phyloP scores from a whole-genome alignment of 2,329 filamentous ascomycete species.

The Aspergillus ustus region DNA sequence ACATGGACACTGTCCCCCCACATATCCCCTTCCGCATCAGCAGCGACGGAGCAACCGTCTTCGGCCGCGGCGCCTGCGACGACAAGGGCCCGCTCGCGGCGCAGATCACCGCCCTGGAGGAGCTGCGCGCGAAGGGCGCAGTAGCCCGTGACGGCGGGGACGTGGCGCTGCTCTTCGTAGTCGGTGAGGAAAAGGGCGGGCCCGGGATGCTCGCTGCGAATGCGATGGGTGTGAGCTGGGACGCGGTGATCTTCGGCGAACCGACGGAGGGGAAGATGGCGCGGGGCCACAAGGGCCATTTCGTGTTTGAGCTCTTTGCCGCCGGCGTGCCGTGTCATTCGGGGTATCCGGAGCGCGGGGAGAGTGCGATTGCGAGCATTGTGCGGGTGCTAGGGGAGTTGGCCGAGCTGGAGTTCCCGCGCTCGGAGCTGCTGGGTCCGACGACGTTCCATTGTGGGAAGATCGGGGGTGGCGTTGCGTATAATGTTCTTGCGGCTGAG shows the following conservation, averaged over 20 bases:
- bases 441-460: slow-evolving; percentile 49
- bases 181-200: slow-evolving; percentile 60
- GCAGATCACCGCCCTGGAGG: slow-evolving; percentile 65
- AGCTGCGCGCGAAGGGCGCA: slow-evolving; percentile 52
- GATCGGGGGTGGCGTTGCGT: slow-evolving; percentile 27
- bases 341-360: slow-evolving; percentile 44
- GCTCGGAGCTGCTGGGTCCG: slow-evolving; percentile 44
- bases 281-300: slow-evolving; percentile 57
- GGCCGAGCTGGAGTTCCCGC: slow-evolving; percentile 32
- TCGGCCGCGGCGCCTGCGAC: slow-evolving; percentile 70
- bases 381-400: slow-evolving; percentile 37
- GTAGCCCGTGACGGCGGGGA: slow-evolving; percentile 53
- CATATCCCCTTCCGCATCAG: slow-evolving; percentile 67
- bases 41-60: slow-evolving; percentile 60
- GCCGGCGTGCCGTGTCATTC: slow-evolving; percentile 37
- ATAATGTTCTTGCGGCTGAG: neutral
- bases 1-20: slow-evolving; percentile 66
- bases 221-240: slow-evolving; percentile 46
- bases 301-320: slow-evolving; percentile 37
- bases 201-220: slow-evolving; percentile 61
- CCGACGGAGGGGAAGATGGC: slow-evolving; percentile 60
- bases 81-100: slow-evolving; percentile 68
- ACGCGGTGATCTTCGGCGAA: slow-evolving; percentile 59
- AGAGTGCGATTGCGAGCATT: slow-evolving; percentile 36
- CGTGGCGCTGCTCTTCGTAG: slow-evolving; percentile 66